Base-by-base conservation (phyloP, 148 eudicot genomes). In the Dysphania ambrosioides region DNA sequence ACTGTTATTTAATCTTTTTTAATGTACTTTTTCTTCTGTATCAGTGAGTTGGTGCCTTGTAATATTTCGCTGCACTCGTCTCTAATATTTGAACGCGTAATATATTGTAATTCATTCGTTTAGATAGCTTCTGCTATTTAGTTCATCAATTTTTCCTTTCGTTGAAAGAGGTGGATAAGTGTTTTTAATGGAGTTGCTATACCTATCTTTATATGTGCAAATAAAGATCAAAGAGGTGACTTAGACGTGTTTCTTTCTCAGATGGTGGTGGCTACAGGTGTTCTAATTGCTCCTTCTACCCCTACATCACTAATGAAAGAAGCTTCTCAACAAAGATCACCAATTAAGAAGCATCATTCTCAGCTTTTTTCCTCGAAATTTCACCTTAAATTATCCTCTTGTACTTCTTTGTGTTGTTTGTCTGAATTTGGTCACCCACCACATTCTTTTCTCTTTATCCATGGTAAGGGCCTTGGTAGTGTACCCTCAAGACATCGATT, bases 231-330 rank as follows among this genome's bases (percentile, higher is more conserved):
- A 13, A 23, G 21, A 38, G 41, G 44, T 75, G 82, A 69, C 31
- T 51, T 29, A 42, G 36, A 4, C 8, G 53, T 42, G 40, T 57
- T 56, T 41, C 9, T 70, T 32, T 19, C n/a, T n/a, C 72, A 80
- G 79, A 18, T 66, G 44, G 44, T 18, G 53, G 66, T 65, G 83
- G 38, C 83, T 34, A 72, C 47, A 38, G 51, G 69, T 55, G 66
- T 75, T 72, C 35, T 71, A 1, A 29, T 38, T 21, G 36, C 58
- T 35, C 68, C 79, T 65, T 38, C 57, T 68, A 35, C 70, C 29
- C 41, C 55, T 71, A 36, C 62, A 56, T 67, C 64, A 61, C 76
- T 57, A 27, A 66, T 6, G 29, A 66, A 36, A 27, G 51, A 66
- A 27, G 69, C 30, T 18, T 60, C 58, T 41, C 66, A 36, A 34